Conservation (phyloP, 768 basidiomycete species). For the Gymnopilus junonius region DNA sequence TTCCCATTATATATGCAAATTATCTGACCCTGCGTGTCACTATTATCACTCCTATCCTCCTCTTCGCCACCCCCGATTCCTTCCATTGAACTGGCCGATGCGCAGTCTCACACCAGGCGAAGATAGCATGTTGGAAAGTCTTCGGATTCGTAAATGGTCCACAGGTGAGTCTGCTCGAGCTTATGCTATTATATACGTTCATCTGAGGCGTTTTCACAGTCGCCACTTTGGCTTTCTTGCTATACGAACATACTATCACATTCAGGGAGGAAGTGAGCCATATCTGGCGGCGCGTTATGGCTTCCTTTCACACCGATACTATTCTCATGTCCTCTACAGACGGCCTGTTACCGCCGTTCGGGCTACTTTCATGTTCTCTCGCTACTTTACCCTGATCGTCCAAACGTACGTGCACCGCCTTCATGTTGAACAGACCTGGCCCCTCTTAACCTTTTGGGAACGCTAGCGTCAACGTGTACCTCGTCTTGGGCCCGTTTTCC, state of each 20-base stretch:
- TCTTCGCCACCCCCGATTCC: background rate
- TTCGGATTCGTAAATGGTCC: constrained; percentile 7
- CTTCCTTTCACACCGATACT: background rate
- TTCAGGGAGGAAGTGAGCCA: background rate
- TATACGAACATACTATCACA: constrained; percentile 8
- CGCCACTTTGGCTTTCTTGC: constrained; percentile 3
- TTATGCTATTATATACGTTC: background rate
- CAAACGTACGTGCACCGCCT: constrained; percentile 5
- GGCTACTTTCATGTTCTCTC: constrained; percentile 1
- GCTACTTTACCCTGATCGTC: constrained; percentile 4
- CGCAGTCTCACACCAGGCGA: background rate
- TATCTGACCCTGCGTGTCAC: background rate
- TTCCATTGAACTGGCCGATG: background rate
- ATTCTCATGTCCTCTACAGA: background rate
- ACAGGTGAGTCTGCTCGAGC: background rate
- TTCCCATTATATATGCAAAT: background rate
- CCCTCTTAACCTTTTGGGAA: background rate
- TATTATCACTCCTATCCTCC: no score
- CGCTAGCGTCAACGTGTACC: constrained; percentile 10
- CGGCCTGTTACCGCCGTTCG: constrained; percentile 4
- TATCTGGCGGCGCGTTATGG: constrained; percentile 4
- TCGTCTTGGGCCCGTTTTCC: constrained; percentile 11
- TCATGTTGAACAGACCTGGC: no score
- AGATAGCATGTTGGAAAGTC: background rate
- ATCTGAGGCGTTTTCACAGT: background rate